A percentile compares a stretch with the other conserved stretches of the same genome.
These are phyloP conservation scores for Euclidium syriacum DNA, from an alignment of 345 rosid genomes.

Conservation along the genomic window DNA sequence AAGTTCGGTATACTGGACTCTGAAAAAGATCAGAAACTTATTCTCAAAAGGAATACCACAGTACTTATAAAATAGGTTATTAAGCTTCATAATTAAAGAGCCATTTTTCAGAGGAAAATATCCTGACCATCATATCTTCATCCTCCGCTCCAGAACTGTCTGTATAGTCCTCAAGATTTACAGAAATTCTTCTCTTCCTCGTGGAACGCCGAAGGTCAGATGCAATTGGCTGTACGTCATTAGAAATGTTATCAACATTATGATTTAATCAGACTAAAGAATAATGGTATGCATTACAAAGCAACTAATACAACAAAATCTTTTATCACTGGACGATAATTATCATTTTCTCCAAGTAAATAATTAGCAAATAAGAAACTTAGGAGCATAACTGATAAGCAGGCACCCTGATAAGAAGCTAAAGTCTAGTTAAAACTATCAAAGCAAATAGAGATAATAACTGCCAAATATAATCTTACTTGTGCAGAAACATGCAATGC, in stretches of 20 bases:
- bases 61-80: slow-evolving; percentile 6
- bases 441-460: too few relatives aligned
- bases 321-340: neutral
- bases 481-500: slow-evolving; percentile 3
- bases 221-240: slow-evolving; percentile 52
- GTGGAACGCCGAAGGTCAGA: slow-evolving; percentile 94
- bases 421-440: neutral
- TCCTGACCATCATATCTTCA: slow-evolving; percentile 85
- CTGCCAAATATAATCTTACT: too few relatives aligned
- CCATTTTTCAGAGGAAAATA: slow-evolving; percentile 5
- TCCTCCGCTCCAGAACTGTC: slow-evolving; percentile 95
- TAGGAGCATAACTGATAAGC: neutral
- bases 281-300: neutral
- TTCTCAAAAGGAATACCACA: slow-evolving; percentile 10
- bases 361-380: neutral
- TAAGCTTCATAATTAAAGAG: neutral
- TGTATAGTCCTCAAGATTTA: slow-evolving; percentile 73
- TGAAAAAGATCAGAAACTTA: slow-evolving; percentile 32
- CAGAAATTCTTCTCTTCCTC: slow-evolving; percentile 81
- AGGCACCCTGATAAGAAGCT: neutral
- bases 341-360: slow-evolving; percentile 1
- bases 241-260: slow-evolving; percentile 21
- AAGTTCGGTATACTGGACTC: slow-evolving; percentile 55
- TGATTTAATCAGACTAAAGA: slow-evolving; percentile 18
- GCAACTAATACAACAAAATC: neutral